Evolutionary conservation across 2,329 filamentous ascomycete genomes (phyloP).

Genomic region (Arthrobotrys conoides): DNA sequence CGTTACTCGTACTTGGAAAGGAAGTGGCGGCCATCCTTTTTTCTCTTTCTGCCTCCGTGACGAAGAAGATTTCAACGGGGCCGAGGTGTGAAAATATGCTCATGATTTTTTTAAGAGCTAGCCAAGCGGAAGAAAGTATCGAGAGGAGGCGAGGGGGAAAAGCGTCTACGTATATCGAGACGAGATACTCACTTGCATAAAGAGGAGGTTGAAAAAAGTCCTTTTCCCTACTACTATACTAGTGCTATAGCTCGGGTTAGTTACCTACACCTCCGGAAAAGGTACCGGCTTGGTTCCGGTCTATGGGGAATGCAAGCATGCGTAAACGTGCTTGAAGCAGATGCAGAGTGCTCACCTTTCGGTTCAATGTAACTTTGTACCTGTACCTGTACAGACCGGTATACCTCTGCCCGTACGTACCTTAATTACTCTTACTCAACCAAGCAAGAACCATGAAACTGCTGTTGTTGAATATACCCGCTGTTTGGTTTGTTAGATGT

Average conservation of each 20-base stretch:
- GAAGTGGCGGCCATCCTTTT: constrained; percentile 9
- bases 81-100: constrained; percentile 21
- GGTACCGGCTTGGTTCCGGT: constrained; percentile 33
- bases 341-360: constrained; percentile 17
- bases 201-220: constrained; percentile 34
- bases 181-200: constrained; percentile 39
- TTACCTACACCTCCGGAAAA: constrained; percentile 25
- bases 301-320: constrained; percentile 30
- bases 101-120: constrained; percentile 24
- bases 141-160: constrained; percentile 22
- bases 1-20: constrained; percentile 10
- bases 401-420: not conserved
- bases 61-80: constrained; percentile 7
- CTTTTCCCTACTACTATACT: too few species aligned
- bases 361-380: constrained; percentile 35
- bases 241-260: constrained; percentile 20
- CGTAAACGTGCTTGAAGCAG: constrained; percentile 33
- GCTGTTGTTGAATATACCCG: constrained; percentile 17
- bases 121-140: constrained; percentile 25
- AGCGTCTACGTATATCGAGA: constrained; percentile 36
- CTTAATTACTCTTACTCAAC: constrained; percentile 13
- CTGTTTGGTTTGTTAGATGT: constrained; percentile 23
- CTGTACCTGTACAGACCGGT: constrained; percentile 4
- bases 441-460: not conserved
- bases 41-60: constrained; percentile 5